A percentile compares a stretch with the other conserved stretches of the same genome.
Evolutionary conservation across 1,139 yeast species (phyloP).

Genomic region (Diutina siamensis): DNA sequence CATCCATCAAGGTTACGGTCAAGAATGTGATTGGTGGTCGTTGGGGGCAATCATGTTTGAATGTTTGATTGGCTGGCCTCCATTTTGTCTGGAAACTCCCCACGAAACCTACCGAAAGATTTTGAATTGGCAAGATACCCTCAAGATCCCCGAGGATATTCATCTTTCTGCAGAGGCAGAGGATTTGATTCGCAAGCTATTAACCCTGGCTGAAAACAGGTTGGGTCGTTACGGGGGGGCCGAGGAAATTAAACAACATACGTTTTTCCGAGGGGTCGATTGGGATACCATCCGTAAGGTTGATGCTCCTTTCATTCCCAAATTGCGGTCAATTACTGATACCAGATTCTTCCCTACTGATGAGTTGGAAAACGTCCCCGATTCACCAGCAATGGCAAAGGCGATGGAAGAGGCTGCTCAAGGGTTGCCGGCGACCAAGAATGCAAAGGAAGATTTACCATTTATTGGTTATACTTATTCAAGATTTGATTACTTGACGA

Average conservation of each 20-base stretch:
- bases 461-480: constrained; percentile 95
- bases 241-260: constrained; percentile 82
- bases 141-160: constrained; percentile 90
- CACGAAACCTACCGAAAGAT: constrained; percentile 95
- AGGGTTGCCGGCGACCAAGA: constrained; percentile 17
- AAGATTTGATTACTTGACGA: constrained; percentile 81
- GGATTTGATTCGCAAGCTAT: constrained; percentile 72
- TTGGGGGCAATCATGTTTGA: constrained; percentile 98
- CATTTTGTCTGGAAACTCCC: constrained; percentile 98
- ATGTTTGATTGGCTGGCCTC: constrained; percentile 98
- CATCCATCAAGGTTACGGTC: constrained; percentile 95
- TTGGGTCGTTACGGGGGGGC: constrained; percentile 92
- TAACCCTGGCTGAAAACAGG: constrained; percentile 78
- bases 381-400: constrained; percentile 71
- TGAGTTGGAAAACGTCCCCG: constrained; percentile 91
- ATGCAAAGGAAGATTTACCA: constrained; percentile 77
- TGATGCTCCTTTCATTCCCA: constrained; percentile 83
- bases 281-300: constrained; percentile 91
- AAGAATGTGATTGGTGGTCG: constrained; percentile 99
- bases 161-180: constrained; percentile 92
- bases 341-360: constrained; percentile 98
- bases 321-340: constrained; percentile 77
- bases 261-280: constrained; percentile 92
- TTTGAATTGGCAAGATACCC: constrained; percentile 87
- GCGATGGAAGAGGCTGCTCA: constrained; percentile 29